Conservation (phyloP, 805 yeast genomes). For the Suhomyces pyralidae region DNA sequence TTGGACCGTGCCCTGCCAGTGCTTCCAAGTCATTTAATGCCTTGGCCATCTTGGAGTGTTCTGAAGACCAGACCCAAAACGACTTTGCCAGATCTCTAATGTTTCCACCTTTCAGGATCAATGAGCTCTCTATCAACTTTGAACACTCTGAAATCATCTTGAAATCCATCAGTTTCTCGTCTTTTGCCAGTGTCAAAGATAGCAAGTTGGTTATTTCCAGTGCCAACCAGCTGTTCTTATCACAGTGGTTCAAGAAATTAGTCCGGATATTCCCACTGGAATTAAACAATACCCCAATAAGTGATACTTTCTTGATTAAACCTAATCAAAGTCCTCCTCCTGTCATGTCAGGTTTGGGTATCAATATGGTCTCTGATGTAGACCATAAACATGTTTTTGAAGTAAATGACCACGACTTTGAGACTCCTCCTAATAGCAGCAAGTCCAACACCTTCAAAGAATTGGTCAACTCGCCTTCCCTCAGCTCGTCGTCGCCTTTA, state of each 20-base stretch:
- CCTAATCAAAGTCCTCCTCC: slow-evolving; percentile 11
- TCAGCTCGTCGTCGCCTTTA: slow-evolving; percentile 12
- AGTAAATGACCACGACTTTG: slow-evolving; percentile 1
- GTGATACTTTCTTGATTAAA: slow-evolving; percentile 18
- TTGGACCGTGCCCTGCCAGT: slow-evolving; percentile 10
- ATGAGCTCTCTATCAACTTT: slow-evolving; percentile 28
- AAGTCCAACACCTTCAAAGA: slow-evolving; percentile 12
- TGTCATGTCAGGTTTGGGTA: slow-evolving; percentile 32
- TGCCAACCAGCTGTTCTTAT: slow-evolving; percentile 13
- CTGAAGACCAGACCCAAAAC: slow-evolving; percentile 3
- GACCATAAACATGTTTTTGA: slow-evolving; percentile 8
- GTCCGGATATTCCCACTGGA: slow-evolving; percentile 32
- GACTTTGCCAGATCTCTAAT: slow-evolving; percentile 25
- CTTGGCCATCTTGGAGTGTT: slow-evolving; percentile 30
- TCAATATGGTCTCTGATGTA: slow-evolving; percentile 20
- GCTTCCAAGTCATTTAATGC: slow-evolving; percentile 24
- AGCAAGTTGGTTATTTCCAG: slow-evolving; percentile 17
- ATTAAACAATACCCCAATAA: slow-evolving; percentile 20
- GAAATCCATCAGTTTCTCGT: slow-evolving; percentile 16
- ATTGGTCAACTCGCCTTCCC: slow-evolving; percentile 11
- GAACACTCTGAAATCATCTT: slow-evolving; percentile 8
- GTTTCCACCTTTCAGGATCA: slow-evolving; percentile 42
- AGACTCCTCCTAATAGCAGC: slow-evolving; percentile 8
- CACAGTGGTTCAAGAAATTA: slow-evolving; percentile 32
- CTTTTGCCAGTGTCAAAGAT: slow-evolving; percentile 12